A percentile compares a stretch with the other conserved stretches of the same genome.
phyloP scores from a whole-genome alignment of 1,139 yeast genomes.

The Scheffersomyces segobiensis region DNA sequence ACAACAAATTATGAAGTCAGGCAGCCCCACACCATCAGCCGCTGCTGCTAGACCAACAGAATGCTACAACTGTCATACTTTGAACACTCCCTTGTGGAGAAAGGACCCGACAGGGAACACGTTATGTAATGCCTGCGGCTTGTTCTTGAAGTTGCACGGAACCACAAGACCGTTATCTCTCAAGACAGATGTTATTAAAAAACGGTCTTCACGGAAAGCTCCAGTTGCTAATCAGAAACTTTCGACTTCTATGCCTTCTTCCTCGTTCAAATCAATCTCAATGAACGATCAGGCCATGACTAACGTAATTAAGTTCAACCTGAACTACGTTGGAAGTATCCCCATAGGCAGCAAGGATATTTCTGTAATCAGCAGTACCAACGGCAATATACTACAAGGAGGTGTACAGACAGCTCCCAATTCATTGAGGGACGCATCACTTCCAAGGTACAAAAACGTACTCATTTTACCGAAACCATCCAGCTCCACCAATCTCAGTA shows the following conservation, averaged over 20 bases:
- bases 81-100: constrained; percentile 61
- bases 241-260: constrained; percentile 3
- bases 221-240: constrained; percentile 10
- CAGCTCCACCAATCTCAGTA: neutral
- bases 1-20: constrained; percentile 13
- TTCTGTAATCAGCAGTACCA: constrained; percentile 2
- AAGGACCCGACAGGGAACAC: constrained; percentile 58
- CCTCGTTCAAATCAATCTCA: constrained; percentile 4
- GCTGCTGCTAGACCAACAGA: constrained; percentile 19
- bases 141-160: constrained; percentile 58
- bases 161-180: constrained; percentile 55
- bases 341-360: constrained; percentile 5
- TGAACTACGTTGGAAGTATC: constrained; percentile 10
- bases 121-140: constrained; percentile 61
- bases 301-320: constrained; percentile 11
- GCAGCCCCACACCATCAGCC: constrained; percentile 4
- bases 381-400: neutral
- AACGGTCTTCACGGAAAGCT: constrained; percentile 46
- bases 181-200: constrained; percentile 59
- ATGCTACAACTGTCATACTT: constrained; percentile 55
- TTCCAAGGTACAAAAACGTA: constrained; percentile 37
- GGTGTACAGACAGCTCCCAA: constrained; percentile 3
- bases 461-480: constrained; percentile 45
- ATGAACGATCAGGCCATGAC: neutral
- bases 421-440: constrained; percentile 6